Base-by-base conservation (phyloP, 2,329 filamentous ascomycete species). In the Aspergillus sp. region DNA sequence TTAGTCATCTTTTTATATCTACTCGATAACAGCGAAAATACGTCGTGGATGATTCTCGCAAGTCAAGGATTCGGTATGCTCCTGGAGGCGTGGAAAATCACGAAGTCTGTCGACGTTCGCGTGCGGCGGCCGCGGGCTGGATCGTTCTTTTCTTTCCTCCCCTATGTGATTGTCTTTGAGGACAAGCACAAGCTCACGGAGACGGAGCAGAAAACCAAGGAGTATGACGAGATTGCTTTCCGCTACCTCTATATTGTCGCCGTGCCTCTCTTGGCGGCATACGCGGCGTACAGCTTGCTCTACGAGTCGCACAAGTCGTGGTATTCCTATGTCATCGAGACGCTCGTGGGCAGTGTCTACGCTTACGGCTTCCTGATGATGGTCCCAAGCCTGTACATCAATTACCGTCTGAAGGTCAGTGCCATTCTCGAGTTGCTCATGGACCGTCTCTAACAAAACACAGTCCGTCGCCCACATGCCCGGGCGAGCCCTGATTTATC, bases 311-410 rank as follows among this genome's bases (percentile, higher is more conserved):
- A 98, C 71, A 96, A 96, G 71, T 91, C 84, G 30, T 96, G 91
- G 91, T 95, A 95, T 67, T 91, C 82, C 26, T 98, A 88, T 68
- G 73, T 93, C 59, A 93, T 98, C 57, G 78, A 91, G 15, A 96
- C 89, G 0, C 78, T 98, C 7, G 91, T 98, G 14, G 91, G 88
- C 8, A 89, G 82, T 26, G 91, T 98, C 32, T 98, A 98, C 59
- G 88, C 91, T 0, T 98, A 98, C 57, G 91, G 91, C 4, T 98
- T 98, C 72, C 67, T 98, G 40, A 94, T 98, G 86, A 98, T 98
- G 91, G 82, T 98, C 6, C 91, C 91, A 10, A 82, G 79, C 38
- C 71, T 98, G 20, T 98, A 96, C 68, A 98, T 98, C 76, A 98
- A 98, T 72, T 98, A 98, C 69, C 80, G 89, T 8, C 76, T 98